Evolutionary conservation across 148 eudicot genomes (phyloP), one percentile per base, ranked within the genome.

Genomic region (Rhododendron griersonianum): DNA sequence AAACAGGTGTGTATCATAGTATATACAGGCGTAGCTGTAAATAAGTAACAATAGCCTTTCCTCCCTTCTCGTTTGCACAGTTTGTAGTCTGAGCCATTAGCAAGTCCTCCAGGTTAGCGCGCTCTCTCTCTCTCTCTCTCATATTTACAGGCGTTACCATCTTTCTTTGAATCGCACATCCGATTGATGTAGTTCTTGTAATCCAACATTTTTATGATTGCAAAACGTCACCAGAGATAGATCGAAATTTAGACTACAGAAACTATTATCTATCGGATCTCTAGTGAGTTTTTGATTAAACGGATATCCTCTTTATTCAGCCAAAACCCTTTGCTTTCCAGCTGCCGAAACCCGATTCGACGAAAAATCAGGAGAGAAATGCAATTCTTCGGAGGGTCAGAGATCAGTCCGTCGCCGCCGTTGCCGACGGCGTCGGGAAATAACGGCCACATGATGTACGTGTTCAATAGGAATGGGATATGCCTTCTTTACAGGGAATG

Each of bases 321-420:
- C 11, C 2, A 47, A 47, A 47, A 47, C 50, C 50, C 50, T 47
- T 47, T 47, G 50, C 10, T 47, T 47, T 47, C 50, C 50, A 9
- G 50, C 50, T 47, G 50, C 50, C 50, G 8, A 59, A 53, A 59
- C 57, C 35, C 23, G 73, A 81, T 81, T 61, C 51, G 10, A 8
- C 33, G 3, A 19, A 71, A 69, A 10, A 28, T 75, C 76, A 30
- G 76, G 37, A 71, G 76, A 25, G 61, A 74, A 81, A 94, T 96
- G 98, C 98, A 96, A 81, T 96, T 96, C 88, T 96, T 96, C 80
- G 95, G 98, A 75, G 93, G 94, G 59, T 86, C 98, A 21, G 98
- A 96, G 87, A 93, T 96, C 90, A 96, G 95, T 83, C 98, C 98
- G 75, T 95, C 94, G n/a, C 96, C 95, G 33, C 98, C 98, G 37